Percentiles rank a stretch among this genome's conserved stretches.
Evolutionary conservation across 2,329 filamentous ascomycete species (phyloP).

Genomic region (Saccharata proteae): DNA sequence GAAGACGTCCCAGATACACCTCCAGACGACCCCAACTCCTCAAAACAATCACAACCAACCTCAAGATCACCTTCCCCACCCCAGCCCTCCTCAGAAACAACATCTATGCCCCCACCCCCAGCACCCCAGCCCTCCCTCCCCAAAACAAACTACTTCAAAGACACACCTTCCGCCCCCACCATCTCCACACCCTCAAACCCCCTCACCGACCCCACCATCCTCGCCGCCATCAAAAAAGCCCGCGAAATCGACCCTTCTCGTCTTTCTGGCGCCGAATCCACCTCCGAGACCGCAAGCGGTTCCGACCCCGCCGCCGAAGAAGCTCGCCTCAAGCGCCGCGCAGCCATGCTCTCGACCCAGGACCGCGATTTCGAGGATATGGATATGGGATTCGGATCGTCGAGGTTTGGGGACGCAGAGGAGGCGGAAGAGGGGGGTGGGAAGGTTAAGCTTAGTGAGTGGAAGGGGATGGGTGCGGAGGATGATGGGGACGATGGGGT

Average conservation of each 20-base stretch:
- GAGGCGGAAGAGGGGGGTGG: constrained; percentile 52
- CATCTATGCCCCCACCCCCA: constrained; percentile 6
- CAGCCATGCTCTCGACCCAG: constrained; percentile 56
- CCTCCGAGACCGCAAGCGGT: constrained; percentile 19
- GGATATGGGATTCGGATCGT: constrained; percentile 88
- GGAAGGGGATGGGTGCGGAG: constrained; percentile 42
- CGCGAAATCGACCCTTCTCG: constrained; percentile 51
- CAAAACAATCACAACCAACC: constrained; percentile 1
- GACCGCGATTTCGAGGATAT: constrained; percentile 81
- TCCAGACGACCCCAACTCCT: constrained; percentile 4
- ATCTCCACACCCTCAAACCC: constrained; percentile 23
- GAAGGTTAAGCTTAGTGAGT: constrained; percentile 56
- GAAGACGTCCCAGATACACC: constrained; percentile 6
- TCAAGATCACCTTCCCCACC: background rate
- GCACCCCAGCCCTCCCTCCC: constrained; percentile 5
- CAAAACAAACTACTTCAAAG: constrained; percentile 9
- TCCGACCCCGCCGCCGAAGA: constrained; percentile 41
- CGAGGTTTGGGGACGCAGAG: constrained; percentile 76
- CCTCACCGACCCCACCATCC: constrained; percentile 34
- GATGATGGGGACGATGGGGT: constrained; percentile 35
- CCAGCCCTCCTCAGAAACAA: constrained; percentile 5
- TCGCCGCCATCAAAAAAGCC: constrained; percentile 70
- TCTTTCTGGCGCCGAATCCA: constrained; percentile 25
- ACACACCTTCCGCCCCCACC: constrained; percentile 10
- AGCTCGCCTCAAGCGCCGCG: constrained; percentile 49